Conservation (phyloP, 257 asterid species). For the Solanum habrochaites region DNA sequence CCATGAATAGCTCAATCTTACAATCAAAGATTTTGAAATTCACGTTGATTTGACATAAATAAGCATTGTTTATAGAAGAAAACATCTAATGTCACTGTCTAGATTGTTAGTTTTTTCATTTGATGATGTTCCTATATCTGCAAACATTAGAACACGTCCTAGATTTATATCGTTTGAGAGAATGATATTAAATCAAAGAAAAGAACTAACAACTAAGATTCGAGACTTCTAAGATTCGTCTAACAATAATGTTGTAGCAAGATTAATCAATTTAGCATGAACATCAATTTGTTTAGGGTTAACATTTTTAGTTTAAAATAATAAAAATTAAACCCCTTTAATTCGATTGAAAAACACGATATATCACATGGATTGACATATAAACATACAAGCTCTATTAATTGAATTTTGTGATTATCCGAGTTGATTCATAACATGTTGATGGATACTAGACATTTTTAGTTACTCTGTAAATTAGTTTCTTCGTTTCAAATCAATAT, state of each 20-base stretch:
- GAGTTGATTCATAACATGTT: not conserved
- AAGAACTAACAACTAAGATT: too few relatives aligned
- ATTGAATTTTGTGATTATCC: not conserved
- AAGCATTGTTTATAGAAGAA: not conserved
- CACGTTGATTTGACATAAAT: not conserved
- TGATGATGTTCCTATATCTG: not conserved
- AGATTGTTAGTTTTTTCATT: not conserved
- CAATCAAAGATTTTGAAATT: too few relatives aligned
- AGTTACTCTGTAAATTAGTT: too few relatives aligned
- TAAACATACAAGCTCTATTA: fast-evolving
- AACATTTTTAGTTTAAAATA: not conserved
- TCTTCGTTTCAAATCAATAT: too few relatives aligned
- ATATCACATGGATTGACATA: not conserved
- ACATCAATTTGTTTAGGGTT: not conserved
- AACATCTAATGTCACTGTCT: not conserved
- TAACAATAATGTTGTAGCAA: not conserved
- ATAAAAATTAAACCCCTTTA: not conserved
- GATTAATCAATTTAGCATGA: not conserved
- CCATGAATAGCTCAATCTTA: not conserved
- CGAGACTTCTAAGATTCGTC: not conserved
- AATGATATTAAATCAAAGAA: too few relatives aligned
- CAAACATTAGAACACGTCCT: not conserved
- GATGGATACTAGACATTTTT: not conserved
- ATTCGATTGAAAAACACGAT: fast-evolving
- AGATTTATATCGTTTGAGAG: not conserved